phyloP scores from a whole-genome alignment of 2,329 filamentous ascomycete genomes.

The Sphaerulina vaccinii region DNA sequence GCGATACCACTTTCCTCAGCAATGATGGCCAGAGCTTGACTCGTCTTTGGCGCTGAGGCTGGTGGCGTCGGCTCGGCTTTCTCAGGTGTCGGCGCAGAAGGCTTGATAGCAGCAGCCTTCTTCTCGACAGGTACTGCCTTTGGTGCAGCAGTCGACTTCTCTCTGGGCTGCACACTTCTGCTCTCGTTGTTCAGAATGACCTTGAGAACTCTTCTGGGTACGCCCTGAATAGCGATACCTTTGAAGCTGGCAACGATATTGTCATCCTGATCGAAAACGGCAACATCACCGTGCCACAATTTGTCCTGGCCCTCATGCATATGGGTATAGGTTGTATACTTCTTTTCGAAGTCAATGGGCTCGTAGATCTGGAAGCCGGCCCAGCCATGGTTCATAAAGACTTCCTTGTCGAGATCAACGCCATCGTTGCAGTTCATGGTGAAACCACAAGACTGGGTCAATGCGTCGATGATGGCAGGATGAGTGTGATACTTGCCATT shows the following conservation, averaged over 20 bases:
- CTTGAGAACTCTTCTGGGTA: slow-evolving; percentile 15
- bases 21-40: slow-evolving; percentile 31
- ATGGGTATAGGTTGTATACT: slow-evolving; percentile 37
- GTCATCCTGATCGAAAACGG: slow-evolving; percentile 30
- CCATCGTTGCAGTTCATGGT: slow-evolving; percentile 28
- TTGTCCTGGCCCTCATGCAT: slow-evolving; percentile 32
- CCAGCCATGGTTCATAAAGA: slow-evolving; percentile 41
- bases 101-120: neutral
- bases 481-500: slow-evolving; percentile 22
- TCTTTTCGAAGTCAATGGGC: slow-evolving; percentile 28
- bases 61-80: neutral
- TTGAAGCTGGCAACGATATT: slow-evolving; percentile 29
- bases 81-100: neutral
- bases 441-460: slow-evolving; percentile 36
- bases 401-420: slow-evolving; percentile 34
- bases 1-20: slow-evolving; percentile 34
- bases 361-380: slow-evolving; percentile 30
- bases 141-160: neutral
- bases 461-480: slow-evolving; percentile 40
- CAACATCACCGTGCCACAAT: slow-evolving; percentile 41
- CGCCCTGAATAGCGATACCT: slow-evolving; percentile 28
- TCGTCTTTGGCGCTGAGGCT: neutral
- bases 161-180: slow-evolving; percentile 2
- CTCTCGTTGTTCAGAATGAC: slow-evolving; percentile 6
- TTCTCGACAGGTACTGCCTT: neutral